Evolutionary conservation across 1,284 basidiomycete species (phyloP), one percentile per base, ranked within the genome.

Genomic region (Bjerkandera adusta): DNA sequence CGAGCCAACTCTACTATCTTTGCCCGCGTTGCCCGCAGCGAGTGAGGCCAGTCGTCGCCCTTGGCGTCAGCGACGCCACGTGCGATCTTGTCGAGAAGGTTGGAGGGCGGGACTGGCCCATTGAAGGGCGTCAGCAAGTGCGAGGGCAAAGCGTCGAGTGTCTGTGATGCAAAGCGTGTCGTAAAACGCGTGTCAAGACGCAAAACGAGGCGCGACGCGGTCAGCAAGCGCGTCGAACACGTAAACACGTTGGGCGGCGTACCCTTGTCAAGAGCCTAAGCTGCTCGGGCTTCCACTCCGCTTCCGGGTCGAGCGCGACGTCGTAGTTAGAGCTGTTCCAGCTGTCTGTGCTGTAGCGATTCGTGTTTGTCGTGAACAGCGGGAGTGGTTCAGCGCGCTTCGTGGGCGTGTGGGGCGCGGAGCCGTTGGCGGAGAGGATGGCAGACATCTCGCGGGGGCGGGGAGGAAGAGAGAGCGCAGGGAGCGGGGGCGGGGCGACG

Each of bases 51-150:
- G 51, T 87, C 85, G 21, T 71, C 64, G 13, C 83, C 85, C 58
- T 89, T 89, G 45, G 84, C 83, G 25, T 81, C 67, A 3, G 74
- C 68, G 48, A 91, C 77, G 48, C 85, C 81, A 29, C 83, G 79
- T 12, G 88, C 85, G 54, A 91, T 81, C 70, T 86, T 89, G 65
- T 91, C 87, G 53, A 91, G 79, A 15, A 90, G 76, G 62, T 90
- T 90, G 8, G 85, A 80, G 20, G 88, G 89, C 4, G 88, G 89
- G 13, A 89, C 76, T 36, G 81, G 74, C 22, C 89, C 87, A 53
- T 83, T 82, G 72, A 87, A 90, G 44, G 88, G 89, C 12, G 87
- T 91, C 61, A 88, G 71, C 20, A 90, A 74, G 58, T 90, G 85
- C 11, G 82, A 70, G n/a, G 88, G 88, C 50, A 90, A 77, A 35